Percentiles rank a stretch among this genome's conserved stretches.
phyloP scores from a whole-genome alignment of 495 filamentous ascomycete genomes.

The Evansstolkia leycettana region DNA sequence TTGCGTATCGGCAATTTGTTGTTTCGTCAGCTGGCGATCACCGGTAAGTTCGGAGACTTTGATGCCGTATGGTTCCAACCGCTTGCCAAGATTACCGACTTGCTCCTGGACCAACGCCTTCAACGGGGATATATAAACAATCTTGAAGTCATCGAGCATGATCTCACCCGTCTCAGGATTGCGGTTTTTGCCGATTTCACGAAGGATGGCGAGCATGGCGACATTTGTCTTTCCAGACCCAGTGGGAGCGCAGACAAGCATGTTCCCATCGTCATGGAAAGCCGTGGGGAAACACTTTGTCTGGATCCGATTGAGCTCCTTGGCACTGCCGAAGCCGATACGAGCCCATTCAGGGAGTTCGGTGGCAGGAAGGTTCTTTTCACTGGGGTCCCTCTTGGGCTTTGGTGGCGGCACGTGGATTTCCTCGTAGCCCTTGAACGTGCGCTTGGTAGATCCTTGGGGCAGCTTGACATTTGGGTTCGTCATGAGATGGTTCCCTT shows the following conservation, averaged over 20 bases:
- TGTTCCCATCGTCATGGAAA: constrained; percentile 90
- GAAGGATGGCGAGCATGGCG: constrained; percentile 90
- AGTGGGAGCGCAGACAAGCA: constrained; percentile 94
- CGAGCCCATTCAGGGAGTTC: constrained; percentile 89
- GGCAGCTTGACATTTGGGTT: constrained; percentile 93
- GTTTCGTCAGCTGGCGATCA: constrained; percentile 96
- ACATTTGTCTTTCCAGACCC: constrained; percentile 99
- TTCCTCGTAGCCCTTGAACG: constrained; percentile 96
- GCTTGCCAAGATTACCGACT: constrained; percentile 89
- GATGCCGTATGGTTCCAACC: constrained; percentile 83
- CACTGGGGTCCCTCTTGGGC: constrained; percentile 64
- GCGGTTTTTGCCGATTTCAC: constrained; percentile 92
- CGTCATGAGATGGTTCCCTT: constrained; percentile 97
- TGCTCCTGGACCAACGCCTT: constrained; percentile 96
- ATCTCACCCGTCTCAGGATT: constrained; percentile 80
- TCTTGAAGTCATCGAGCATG: constrained; percentile 92
- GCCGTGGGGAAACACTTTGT: constrained; percentile 83
- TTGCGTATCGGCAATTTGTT: constrained; percentile 95
- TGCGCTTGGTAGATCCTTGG: constrained; percentile 85
- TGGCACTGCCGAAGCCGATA: constrained; percentile 65
- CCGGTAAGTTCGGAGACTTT: constrained; percentile 88
- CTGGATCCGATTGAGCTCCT: constrained; percentile 88
- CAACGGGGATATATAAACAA: constrained; percentile 86
- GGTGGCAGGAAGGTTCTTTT: constrained; percentile 67
- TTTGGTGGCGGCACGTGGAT: constrained; percentile 93